Percentiles rank a stretch among this genome's conserved stretches.
Evolutionary conservation across 495 filamentous ascomycete species (phyloP).

Genomic region (Xylaria telfairii): DNA sequence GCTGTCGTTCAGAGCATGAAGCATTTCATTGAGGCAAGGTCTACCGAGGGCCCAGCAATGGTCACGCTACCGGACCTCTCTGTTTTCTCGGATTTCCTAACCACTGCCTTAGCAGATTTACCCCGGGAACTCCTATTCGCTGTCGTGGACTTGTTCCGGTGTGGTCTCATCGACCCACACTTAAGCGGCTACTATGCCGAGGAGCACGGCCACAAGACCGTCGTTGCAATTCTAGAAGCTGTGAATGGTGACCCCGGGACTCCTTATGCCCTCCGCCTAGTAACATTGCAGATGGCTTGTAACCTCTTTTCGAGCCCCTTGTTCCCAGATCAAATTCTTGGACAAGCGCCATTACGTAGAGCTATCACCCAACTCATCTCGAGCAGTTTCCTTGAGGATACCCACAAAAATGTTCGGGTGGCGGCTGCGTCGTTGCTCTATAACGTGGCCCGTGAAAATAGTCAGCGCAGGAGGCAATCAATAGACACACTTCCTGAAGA

Average conservation of each 20-base stretch:
- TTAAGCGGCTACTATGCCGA: constrained; percentile 87
- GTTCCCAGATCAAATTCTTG: constrained; percentile 55
- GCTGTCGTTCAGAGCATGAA: constrained; percentile 63
- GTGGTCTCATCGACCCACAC: constrained; percentile 78
- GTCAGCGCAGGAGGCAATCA: constrained; percentile 63
- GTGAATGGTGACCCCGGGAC: constrained; percentile 55
- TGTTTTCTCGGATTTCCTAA: constrained; percentile 60
- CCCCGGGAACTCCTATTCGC: constrained; percentile 72
- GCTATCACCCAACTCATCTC: constrained; percentile 56
- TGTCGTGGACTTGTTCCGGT: constrained; percentile 79
- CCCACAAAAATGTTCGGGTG: constrained; percentile 64
- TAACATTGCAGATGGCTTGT: constrained; percentile 68
- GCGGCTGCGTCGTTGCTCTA: constrained; percentile 83
- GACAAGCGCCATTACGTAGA: constrained; percentile 42
- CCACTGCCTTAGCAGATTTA: constrained; percentile 53
- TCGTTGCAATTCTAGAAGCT: constrained; percentile 67
- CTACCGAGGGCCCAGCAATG: constrained; percentile 60
- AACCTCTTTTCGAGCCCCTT: constrained; percentile 70
- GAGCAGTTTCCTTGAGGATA: constrained; percentile 60
- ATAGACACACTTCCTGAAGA: constrained; percentile 67
- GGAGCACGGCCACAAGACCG: constrained; percentile 67
- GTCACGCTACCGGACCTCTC: constrained; percentile 66
- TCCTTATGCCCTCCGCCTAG: constrained; percentile 83
- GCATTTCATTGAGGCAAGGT: constrained; percentile 66
- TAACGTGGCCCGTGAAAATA: constrained; percentile 76